Conservation (phyloP, 257 asterid genomes). For the Osmanthus fragrans region DNA sequence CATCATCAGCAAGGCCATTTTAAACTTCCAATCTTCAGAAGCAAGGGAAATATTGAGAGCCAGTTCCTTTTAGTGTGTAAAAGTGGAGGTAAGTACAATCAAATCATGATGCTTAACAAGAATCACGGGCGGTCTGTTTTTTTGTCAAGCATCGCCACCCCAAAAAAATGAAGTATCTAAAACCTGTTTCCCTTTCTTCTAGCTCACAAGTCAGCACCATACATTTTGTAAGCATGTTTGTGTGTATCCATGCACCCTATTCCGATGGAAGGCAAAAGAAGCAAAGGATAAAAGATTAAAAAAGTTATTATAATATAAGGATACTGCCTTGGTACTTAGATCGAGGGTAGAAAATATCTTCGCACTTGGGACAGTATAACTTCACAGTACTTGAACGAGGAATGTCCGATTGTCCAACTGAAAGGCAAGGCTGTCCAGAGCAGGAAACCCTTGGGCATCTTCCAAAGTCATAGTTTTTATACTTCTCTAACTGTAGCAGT, state of each 20-base stretch:
- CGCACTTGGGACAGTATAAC: slow-evolving; percentile 84
- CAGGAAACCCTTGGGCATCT: slow-evolving; percentile 89
- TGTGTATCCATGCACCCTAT: not conserved
- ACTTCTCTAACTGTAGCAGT: slow-evolving; percentile 74
- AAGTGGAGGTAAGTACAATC: not conserved
- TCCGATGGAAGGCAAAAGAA: not conserved
- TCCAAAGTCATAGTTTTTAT: slow-evolving; percentile 82
- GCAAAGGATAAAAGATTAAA: slow-evolving; percentile 1
- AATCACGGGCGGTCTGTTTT: not conserved
- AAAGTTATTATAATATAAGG: slow-evolving; percentile 38
- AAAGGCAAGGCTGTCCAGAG: slow-evolving; percentile 87
- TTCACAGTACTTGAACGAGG: slow-evolving; percentile 88
- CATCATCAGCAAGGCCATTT: not conserved
- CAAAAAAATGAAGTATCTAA: no score
- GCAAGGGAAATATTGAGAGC: not conserved
- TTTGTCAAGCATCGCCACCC: not conserved
- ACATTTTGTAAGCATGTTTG: not conserved
- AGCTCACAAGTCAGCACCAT: not conserved
- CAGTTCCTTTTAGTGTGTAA: not conserved
- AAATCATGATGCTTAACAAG: not conserved
- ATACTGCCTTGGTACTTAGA: slow-evolving; percentile 98
- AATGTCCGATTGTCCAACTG: slow-evolving; percentile 87
- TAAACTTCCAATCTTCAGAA: not conserved
- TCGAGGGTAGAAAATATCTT: slow-evolving; percentile 82
- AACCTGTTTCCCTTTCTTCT: no score